These are phyloP conservation scores for Acanthochlamys bracteata DNA, from an alignment of 106 monocot species.

Conservation along the genomic window DNA sequence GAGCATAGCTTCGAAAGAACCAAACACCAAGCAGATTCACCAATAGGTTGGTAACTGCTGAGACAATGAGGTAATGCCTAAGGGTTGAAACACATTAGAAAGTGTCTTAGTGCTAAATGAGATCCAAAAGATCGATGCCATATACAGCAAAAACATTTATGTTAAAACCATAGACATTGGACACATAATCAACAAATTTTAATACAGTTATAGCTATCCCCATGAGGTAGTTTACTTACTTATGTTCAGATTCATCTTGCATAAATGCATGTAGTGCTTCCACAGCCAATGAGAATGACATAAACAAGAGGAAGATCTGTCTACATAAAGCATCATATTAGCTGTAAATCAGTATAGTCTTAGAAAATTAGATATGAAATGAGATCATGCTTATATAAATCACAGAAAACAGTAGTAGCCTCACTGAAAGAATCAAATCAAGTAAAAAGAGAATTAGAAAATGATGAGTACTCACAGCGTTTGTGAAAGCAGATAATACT, in stretches of 20 bases:
- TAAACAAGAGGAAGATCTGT: conserved; percentile 97
- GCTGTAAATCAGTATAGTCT: not conserved
- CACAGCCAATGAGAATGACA: conserved; percentile 97
- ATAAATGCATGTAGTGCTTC: conserved; percentile 99
- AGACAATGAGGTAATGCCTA: conserved; percentile 96
- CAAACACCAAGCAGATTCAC: conserved; percentile 95
- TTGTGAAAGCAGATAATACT: conserved; percentile 93
- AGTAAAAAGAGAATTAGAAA: not conserved
- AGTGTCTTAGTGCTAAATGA: not conserved
- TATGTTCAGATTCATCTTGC: conserved; percentile 99
- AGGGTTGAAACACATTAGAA: not conserved
- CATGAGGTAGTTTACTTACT: conserved; percentile 37
- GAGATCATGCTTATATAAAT: not conserved
- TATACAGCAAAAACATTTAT: too few species aligned
- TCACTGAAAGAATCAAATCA: not conserved
- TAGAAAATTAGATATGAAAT: not conserved
- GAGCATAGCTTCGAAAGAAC: conserved; percentile 96
- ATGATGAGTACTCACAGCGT: conserved; percentile 64
- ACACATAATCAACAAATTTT: not conserved
- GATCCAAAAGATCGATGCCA: too few species aligned
- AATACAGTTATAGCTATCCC: not conserved
- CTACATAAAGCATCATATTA: conserved; percentile 25
- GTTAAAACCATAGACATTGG: too few species aligned
- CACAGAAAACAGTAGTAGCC: not conserved
- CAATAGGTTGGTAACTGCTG: conserved; percentile 90